Percentiles rank a stretch among this genome's conserved stretches.
Conservation (phyloP, 225 moss, liverwort and hornwort genomes). For the Marchantia paleacea region DNA sequence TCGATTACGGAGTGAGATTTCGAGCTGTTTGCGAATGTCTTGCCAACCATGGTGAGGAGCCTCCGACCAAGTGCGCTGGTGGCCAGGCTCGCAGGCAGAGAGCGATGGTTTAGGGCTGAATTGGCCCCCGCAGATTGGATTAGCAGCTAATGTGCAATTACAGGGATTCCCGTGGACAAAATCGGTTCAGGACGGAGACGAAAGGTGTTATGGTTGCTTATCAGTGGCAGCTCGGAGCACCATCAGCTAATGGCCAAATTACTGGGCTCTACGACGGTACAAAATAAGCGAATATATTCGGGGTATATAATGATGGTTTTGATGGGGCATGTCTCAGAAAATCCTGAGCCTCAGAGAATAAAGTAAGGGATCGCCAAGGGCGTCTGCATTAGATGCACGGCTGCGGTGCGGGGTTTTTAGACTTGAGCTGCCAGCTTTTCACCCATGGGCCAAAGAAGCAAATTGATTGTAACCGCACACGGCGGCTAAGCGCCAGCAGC, state of each 20-base stretch:
- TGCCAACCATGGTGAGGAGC: too few relatives aligned
- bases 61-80: too few relatives aligned
- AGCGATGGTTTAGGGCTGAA: background rate
- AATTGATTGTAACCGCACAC: background rate
- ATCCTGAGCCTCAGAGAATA: slow-evolving; percentile 1
- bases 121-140: too few relatives aligned
- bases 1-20: too few relatives aligned
- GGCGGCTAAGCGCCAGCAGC: background rate
- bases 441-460: background rate
- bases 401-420: background rate
- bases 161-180: background rate
- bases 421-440: background rate
- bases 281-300: background rate
- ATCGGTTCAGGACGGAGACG: too few relatives aligned
- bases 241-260: background rate
- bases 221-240: background rate
- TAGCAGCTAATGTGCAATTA: background rate
- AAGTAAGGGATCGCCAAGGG: background rate
- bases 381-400: background rate
- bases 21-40: too few relatives aligned
- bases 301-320: background rate
- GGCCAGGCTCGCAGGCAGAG: too few relatives aligned
- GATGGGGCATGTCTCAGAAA: slow-evolving; percentile 1
- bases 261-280: background rate
- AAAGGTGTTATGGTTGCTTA: too few relatives aligned